Percentiles rank a stretch among this genome's conserved stretches.
These are phyloP conservation scores for Termitomyces sp. DNA, from an alignment of 768 basidiomycete genomes.

Conservation along the genomic window DNA sequence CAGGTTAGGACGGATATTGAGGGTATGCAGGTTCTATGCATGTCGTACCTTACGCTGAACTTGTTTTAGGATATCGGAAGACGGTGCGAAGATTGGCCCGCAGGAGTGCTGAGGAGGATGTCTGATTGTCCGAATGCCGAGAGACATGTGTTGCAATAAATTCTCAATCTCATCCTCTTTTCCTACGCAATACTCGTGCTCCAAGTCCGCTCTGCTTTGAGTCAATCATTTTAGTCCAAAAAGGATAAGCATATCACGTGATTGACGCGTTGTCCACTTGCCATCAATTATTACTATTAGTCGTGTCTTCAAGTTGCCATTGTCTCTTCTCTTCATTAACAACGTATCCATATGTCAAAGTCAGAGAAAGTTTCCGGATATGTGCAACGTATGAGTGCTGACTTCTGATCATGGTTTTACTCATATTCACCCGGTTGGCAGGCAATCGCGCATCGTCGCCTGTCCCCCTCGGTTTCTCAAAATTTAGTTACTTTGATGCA, in stretches of 20 bases:
- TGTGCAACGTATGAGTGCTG: slow-evolving; percentile 20
- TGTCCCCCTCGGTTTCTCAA: slow-evolving; percentile 28
- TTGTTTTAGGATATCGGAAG: slow-evolving; percentile 77
- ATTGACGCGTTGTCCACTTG: slow-evolving; percentile 6
- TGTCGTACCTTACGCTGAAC: not conserved
- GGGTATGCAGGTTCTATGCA: slow-evolving; percentile 32
- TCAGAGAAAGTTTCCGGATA: slow-evolving; percentile 29
- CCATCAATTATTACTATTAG: slow-evolving; percentile 3
- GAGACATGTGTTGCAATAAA: slow-evolving; percentile 2
- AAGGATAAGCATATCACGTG: slow-evolving; percentile 11
- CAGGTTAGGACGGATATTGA: slow-evolving; percentile 64
- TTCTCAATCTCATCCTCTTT: slow-evolving; percentile 2
- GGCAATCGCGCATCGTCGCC: slow-evolving; percentile 28
- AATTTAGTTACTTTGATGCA: not conserved
- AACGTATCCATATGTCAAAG: slow-evolving; percentile 23
- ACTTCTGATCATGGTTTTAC: not conserved
- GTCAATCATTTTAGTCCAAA: not conserved
- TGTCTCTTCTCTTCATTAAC: not conserved
- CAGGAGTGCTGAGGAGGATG: slow-evolving; percentile 88
- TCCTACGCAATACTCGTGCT: slow-evolving; percentile 4
- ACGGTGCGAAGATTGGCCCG: slow-evolving; percentile 89
- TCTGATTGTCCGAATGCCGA: slow-evolving; percentile 24
- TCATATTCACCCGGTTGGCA: slow-evolving; percentile 7
- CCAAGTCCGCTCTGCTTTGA: slow-evolving; percentile 3
- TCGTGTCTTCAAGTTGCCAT: slow-evolving; percentile 2